Conservation (phyloP, 306 rosid genomes). For the Heteromeles arbutifolia region DNA sequence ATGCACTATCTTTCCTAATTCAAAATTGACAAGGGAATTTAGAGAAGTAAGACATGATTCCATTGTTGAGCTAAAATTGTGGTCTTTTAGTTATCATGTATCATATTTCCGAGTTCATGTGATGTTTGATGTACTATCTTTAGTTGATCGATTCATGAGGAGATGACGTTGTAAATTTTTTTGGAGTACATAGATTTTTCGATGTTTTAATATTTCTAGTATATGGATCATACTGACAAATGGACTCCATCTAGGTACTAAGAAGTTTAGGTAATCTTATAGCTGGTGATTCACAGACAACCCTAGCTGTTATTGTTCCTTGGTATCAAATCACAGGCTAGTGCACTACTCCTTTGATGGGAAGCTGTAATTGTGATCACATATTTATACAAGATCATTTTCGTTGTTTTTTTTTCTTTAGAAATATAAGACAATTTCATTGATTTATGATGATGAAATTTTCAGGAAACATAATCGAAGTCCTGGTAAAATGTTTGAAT, state of each 20-base stretch:
- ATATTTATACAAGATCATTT: neutral
- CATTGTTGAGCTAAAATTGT: neutral
- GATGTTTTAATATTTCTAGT: neutral
- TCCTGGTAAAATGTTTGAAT: constrained; percentile 64
- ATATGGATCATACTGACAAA: constrained; percentile 22
- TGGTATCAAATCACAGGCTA: constrained; percentile 76
- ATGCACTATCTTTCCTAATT: neutral
- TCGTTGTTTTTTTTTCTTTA: neutral
- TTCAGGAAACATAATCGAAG: constrained; percentile 66
- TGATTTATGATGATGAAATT: constrained; percentile 12
- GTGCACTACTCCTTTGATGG: constrained; percentile 23
- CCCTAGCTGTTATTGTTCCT: constrained; percentile 47
- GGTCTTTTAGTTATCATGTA: neutral
- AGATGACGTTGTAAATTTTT: constrained; percentile 4
- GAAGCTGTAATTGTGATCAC: neutral
- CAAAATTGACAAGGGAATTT: neutral
- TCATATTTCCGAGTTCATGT: neutral
- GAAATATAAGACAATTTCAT: neutral
- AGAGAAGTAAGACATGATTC: neutral
- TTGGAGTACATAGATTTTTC: neutral
- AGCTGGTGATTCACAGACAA: constrained; percentile 73
- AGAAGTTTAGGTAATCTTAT: constrained; percentile 90
- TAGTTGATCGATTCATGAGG: neutral
- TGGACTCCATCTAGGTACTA: constrained; percentile 54
- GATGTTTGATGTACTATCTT: neutral